A percentile compares a stretch with the other conserved stretches of the same genome.
Evolutionary conservation across 805 yeast species (phyloP).

Genomic region (Yamadazyma philogaea): DNA sequence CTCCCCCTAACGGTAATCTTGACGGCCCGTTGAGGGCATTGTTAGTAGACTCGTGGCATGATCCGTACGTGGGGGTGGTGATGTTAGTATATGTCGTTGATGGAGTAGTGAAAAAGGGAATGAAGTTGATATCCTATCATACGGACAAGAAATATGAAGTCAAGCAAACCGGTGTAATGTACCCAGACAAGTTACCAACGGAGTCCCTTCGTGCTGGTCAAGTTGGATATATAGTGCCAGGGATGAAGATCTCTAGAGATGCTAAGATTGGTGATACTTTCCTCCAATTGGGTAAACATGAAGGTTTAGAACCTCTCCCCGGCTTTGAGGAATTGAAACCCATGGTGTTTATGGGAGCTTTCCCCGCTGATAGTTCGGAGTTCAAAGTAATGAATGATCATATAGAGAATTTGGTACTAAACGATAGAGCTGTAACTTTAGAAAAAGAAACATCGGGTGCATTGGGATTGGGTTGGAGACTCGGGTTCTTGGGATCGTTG

Average conservation of each 20-base stretch:
- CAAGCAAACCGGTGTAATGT: slow-evolving; percentile 92
- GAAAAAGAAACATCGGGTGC: slow-evolving; percentile 92
- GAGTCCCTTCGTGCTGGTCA: slow-evolving; percentile 78
- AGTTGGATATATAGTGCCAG: slow-evolving; percentile 92
- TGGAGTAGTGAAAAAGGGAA: slow-evolving; percentile 73
- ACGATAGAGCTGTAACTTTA: slow-evolving; percentile 87
- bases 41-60: slow-evolving; percentile 97
- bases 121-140: slow-evolving; percentile 72
- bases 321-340: slow-evolving; percentile 98
- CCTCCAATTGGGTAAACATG: slow-evolving; percentile 54
- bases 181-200: slow-evolving; percentile 77
- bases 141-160: slow-evolving; percentile 77
- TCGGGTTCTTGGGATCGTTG: slow-evolving; percentile 89
- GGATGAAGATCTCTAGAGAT: slow-evolving; percentile 83
- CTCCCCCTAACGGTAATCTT: slow-evolving; percentile 63
- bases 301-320: slow-evolving; percentile 70
- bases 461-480: slow-evolving; percentile 95
- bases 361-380: slow-evolving; percentile 92
- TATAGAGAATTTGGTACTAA: slow-evolving; percentile 80
- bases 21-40: slow-evolving; percentile 63
- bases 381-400: slow-evolving; percentile 87
- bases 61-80: slow-evolving; percentile 86
- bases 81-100: slow-evolving; percentile 81
- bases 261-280: slow-evolving; percentile 92
- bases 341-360: slow-evolving; percentile 98